Conservation (phyloP, 345 rosid species). For the Pelargonium nanum region DNA sequence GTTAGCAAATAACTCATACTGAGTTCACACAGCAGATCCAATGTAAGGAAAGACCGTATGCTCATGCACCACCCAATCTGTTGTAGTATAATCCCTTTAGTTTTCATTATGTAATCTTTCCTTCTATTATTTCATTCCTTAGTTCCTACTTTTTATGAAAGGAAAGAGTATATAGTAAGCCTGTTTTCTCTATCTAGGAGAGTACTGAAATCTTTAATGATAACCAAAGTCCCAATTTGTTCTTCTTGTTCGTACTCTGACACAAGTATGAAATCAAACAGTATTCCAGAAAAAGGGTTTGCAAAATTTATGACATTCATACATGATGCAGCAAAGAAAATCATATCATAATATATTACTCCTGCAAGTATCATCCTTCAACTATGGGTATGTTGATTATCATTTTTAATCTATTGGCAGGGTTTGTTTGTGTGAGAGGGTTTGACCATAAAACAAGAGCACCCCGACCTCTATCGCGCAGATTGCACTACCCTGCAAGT, state of each 20-base stretch:
- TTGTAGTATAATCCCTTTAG: background rate
- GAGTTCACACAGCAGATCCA: too few relatives aligned
- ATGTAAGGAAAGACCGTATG: background rate
- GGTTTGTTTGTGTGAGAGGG: slow-evolving; percentile 87
- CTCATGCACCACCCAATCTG: background rate
- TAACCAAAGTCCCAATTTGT: too few relatives aligned
- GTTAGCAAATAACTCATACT: too few relatives aligned
- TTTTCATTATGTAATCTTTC: background rate
- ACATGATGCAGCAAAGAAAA: background rate
- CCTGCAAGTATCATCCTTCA: background rate
- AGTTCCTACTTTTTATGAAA: too few relatives aligned
- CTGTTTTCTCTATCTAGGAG: too few relatives aligned
- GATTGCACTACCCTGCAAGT: slow-evolving; percentile 68
- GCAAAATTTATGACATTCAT: too few relatives aligned
- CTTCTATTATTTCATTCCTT: background rate
- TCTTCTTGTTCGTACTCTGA: background rate
- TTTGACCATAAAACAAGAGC: slow-evolving; percentile 67
- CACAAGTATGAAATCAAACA: background rate
- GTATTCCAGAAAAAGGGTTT: background rate
- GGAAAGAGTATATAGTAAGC: background rate
- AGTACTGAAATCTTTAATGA: too few relatives aligned
- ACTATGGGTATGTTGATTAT: slow-evolving; percentile 1
- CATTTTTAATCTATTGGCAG: slow-evolving; percentile 25
- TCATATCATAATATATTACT: background rate
- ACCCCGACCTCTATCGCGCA: slow-evolving; percentile 67